Base-by-base conservation (phyloP, 257 asterid species). In the Solanum sitiens region DNA sequence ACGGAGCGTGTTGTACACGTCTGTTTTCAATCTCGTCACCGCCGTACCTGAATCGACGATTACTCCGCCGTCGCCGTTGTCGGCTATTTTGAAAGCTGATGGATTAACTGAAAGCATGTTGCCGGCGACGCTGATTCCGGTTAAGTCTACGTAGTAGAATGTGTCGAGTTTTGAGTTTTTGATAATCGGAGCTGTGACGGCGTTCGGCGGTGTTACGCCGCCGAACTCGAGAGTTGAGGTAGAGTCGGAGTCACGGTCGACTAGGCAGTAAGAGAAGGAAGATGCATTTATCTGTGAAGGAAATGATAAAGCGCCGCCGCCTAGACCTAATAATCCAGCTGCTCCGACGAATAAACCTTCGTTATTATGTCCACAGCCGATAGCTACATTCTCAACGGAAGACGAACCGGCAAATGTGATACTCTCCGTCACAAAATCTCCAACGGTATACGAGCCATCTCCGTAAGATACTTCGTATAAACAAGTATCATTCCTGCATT, bases 391-490 rank as follows among this genome's bases (percentile, higher is more conserved):
- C 50, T 91, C 84, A 14, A 95, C 98, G 5, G 94, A 74, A 33
- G 93, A 92, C 27, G 96, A 90, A 40, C 91, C 93, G 76, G 93
- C 93, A 88, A 97, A 91, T 1, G 98, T 91, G 14, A 97, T 88
- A 0, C 96, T 92, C 86, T 97, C 98, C 35, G 95, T 94, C n/a
- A 87, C 98, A 40, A 97, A 93, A 33, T 97, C 99, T 0, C 98
- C 98, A 74, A 95, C 98, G 37, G 98, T 97, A 87, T 94, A 97
- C 15, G 99, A 97, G 9, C 99, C 98, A 89, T 97, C 99, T 56
- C 99, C 99, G 90, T 97, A 97, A 2, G 97, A 93, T 8, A 97
- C 99, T 86, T 97, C 95, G 88, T 97, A 97, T 15, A 95, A 93
- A 40, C 99, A 97, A 87, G 94, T 90, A 89, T 86, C 88, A 82